Base-by-base conservation (phyloP, 768 basidiomycete species). In the Sistotremastrum niveocremeum region DNA sequence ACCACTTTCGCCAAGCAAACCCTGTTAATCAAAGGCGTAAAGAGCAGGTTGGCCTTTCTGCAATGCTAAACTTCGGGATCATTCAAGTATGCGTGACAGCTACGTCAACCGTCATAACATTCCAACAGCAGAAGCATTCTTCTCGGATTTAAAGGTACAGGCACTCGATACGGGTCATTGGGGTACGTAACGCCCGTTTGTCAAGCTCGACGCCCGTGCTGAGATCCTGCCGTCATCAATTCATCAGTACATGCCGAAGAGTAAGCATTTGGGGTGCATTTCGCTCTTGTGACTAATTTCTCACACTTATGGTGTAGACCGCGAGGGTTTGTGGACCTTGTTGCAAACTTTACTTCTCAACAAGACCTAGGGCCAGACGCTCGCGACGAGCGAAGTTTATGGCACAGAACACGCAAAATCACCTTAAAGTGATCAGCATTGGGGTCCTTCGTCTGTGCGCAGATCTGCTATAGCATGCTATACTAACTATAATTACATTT, bases 121-220 rank as follows among this genome's bases (percentile, higher is more conserved):
- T 5, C 74, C 76, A 0, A 52, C 72, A 5, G 72, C 80, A 37
- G 58, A 73, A 49, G 57, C 68, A 31, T 87, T 86, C 61, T 95
- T 94, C 65, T 89, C 90, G 0, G 64, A 70, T 35, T 73, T 76
- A 67, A 57, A 53, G 7, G 54, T 93, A 6, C 73, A 78, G 55
- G 69, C 62, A 29, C 61, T 94, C 30, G 79, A 88, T 48, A 66
- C 89, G 0, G 79, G 81, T 1, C 91, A 97, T 61, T 97, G 91
- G 91, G 83, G 85, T 86, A 57, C 51, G 77, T 61, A 5, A 36
- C 5, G 32, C 9, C 1, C 20, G 39, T 12, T 9, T 48, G 11
- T 28, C 36, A 38, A 32, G 11, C 29, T 11, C 33, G 31, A 10
- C 34, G 20, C 41, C 39, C 11, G 28, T 33, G 39, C 29, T 34